Conservation (phyloP, 1,284 basidiomycete genomes). For the Singerocomus inundabilis region DNA sequence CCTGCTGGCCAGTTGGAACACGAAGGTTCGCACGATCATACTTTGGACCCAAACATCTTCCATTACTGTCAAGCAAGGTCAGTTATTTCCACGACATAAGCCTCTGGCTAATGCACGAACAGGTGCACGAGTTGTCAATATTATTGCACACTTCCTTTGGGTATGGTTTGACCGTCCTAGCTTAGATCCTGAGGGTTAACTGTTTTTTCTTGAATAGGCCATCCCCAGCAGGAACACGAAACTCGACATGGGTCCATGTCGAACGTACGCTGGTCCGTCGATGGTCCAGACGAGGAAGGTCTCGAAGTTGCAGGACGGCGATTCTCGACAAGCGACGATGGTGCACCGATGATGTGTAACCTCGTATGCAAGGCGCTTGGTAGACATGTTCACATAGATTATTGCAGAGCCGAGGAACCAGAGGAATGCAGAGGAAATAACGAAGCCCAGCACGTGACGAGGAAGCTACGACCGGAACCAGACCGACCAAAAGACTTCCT, state of each 20-base stretch:
- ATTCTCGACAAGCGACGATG: slow-evolving; percentile 53
- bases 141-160: slow-evolving; percentile 53
- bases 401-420: slow-evolving; percentile 42
- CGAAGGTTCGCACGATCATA: slow-evolving; percentile 48
- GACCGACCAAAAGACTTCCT: slow-evolving; percentile 51
- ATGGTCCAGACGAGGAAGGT: slow-evolving; percentile 42
- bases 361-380: slow-evolving; percentile 40
- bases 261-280: slow-evolving; percentile 51
- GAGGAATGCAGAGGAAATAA: slow-evolving; percentile 37
- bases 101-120: slow-evolving; percentile 1
- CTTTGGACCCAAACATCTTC: slow-evolving; percentile 36
- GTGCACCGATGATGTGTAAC: slow-evolving; percentile 64
- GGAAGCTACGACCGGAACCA: slow-evolving; percentile 44
- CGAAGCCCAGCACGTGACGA: slow-evolving; percentile 45
- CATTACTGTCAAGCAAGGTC: slow-evolving; percentile 53
- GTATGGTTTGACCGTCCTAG: slow-evolving; percentile 28
- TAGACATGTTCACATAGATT: slow-evolving; percentile 53
- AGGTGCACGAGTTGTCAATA: slow-evolving; percentile 57
- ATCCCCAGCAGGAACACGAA: slow-evolving; percentile 56
- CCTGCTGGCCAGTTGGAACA: slow-evolving; percentile 42
- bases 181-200: neutral
- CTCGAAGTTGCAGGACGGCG: slow-evolving; percentile 53
- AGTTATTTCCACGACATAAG: slow-evolving; percentile 2
- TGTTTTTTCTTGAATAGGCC: slow-evolving; percentile 39
- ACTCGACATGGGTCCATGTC: slow-evolving; percentile 64